These are phyloP conservation scores for Scedosporium minutisporum DNA, from an alignment of 2,329 filamentous ascomycete species.

Conservation along the genomic window DNA sequence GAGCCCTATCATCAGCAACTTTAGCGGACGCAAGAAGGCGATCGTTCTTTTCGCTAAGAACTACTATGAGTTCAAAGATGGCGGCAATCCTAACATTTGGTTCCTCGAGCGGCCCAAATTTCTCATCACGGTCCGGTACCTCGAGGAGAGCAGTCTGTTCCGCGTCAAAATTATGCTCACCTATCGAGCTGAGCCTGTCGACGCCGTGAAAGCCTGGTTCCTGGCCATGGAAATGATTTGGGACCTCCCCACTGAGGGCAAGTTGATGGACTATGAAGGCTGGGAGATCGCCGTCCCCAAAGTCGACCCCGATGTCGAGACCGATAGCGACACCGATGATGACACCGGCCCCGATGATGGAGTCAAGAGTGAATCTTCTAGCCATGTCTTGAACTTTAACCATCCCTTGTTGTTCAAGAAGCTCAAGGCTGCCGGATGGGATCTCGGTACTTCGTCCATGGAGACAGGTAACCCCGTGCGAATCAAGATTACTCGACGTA, in stretches of 20 bases:
- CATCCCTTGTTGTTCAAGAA: slow-evolving; percentile 18
- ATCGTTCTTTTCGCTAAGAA: slow-evolving; percentile 30
- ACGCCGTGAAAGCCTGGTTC: slow-evolving; percentile 27
- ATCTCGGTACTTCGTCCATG: slow-evolving; percentile 22
- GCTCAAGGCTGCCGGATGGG: slow-evolving; percentile 23
- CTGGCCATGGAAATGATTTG: slow-evolving; percentile 26
- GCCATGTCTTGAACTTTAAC: neutral
- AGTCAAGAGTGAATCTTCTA: neutral
- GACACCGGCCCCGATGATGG: too few species aligned
- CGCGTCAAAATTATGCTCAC: slow-evolving; percentile 26
- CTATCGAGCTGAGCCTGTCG: slow-evolving; percentile 16
- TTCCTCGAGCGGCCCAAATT: slow-evolving; percentile 13
- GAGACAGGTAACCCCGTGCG: slow-evolving; percentile 27
- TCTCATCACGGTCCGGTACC: slow-evolving; percentile 4
- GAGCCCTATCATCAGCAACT: slow-evolving; percentile 21
- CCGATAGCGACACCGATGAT: too few species aligned
- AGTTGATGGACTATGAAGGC: neutral
- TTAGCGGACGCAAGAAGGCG: slow-evolving; percentile 15
- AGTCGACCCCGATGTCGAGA: too few species aligned
- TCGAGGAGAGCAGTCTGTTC: slow-evolving; percentile 9
- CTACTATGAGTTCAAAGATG: slow-evolving; percentile 28
- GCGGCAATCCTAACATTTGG: neutral
- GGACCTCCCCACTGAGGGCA: slow-evolving; percentile 15
- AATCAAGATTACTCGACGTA: slow-evolving; percentile 10
- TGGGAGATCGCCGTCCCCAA: too few species aligned